Evolutionary conservation across 768 basidiomycete genomes (phyloP).

Genomic region (Thelephora ganbajun): DNA sequence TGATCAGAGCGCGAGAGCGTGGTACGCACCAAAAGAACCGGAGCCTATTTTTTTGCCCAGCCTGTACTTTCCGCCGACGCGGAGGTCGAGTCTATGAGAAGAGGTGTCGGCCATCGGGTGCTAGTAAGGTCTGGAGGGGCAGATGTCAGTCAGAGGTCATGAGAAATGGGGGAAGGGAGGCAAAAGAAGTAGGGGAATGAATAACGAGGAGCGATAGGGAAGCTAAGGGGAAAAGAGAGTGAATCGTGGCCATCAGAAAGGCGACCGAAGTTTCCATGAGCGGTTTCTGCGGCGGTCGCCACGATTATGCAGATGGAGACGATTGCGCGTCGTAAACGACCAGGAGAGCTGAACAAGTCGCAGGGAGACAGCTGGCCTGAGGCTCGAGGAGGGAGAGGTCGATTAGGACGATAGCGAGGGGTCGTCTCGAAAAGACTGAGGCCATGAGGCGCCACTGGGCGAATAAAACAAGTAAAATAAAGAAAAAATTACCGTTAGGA

Average conservation of each 20-base stretch:
- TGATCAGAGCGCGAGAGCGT: neutral
- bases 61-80: slow-evolving; percentile 91
- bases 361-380: no score
- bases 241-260: slow-evolving; percentile 7
- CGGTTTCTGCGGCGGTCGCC: no score
- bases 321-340: no score
- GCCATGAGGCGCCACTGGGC: neutral
- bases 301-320: no score
- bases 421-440: neutral
- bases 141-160: neutral
- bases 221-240: slow-evolving; percentile 8
- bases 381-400: no score
- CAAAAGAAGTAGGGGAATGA: neutral
- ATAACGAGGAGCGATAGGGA: slow-evolving; percentile 2
- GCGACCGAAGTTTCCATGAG: slow-evolving; percentile 2
- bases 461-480: neutral
- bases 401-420: neutral
- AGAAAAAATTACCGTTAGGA: neutral
- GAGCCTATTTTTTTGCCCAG: slow-evolving; percentile 99
- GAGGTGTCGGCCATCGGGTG: slow-evolving; percentile 59
- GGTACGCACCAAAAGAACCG: slow-evolving; percentile 84
- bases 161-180: neutral
- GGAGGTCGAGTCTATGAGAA: slow-evolving; percentile 64
- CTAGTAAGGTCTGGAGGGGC: slow-evolving; percentile 3
- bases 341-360: no score